Base-by-base conservation (phyloP, 495 filamentous ascomycete genomes). In the Cudoniella acicularis region DNA sequence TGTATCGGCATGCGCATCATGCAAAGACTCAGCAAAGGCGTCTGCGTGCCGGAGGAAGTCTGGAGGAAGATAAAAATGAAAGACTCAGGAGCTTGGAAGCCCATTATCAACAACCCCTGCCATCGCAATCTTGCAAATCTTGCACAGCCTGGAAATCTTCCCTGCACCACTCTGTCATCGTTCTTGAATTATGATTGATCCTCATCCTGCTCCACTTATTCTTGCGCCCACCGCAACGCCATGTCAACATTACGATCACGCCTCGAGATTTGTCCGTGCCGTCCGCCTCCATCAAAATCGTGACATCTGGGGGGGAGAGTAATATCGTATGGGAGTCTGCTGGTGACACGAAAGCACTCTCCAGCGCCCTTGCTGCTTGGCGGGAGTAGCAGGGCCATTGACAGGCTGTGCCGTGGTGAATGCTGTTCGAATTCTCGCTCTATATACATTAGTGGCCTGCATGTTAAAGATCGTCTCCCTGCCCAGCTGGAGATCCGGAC, bases 111-210 rank as follows among this genome's bases (percentile, higher is more conserved):
- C n/a, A n/a, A n/a, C 40, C 52, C 53, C 53, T 48, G 53, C 16
- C 3, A 17, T 56, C 43, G 53, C 20, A 56, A 56, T 56, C 53
- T 47, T 47, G 43, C 23, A 41, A 49, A 49, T 55, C 52, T 56
- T 54, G 58, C 58, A 61, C 52, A 61, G 58, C 58, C 58, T 61
- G 52, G 40, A 41, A 22, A 43, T 17, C 17, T 54, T 55, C 57
- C 57, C 47, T 60, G 57, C 57, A 54, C 50, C 16, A 42, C 43
- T 60, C 52, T 49, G 36, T 55, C 22, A 36, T 9, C 42, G 22
- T 22, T 30, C 20, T 50, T 22, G n/a, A n/a, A n/a, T n/a, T n/a
- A n/a, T n/a, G n/a, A n/a, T n/a, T n/a, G 23, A 11, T 49, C 8
- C 47, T 49, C 30, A 36, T 36, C 30, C 30, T 36, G 30, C 30